Evolutionary conservation across 1,284 basidiomycete species (phyloP), one percentile per base, ranked within the genome.

Genomic region (Afroboletus lepidellus): DNA sequence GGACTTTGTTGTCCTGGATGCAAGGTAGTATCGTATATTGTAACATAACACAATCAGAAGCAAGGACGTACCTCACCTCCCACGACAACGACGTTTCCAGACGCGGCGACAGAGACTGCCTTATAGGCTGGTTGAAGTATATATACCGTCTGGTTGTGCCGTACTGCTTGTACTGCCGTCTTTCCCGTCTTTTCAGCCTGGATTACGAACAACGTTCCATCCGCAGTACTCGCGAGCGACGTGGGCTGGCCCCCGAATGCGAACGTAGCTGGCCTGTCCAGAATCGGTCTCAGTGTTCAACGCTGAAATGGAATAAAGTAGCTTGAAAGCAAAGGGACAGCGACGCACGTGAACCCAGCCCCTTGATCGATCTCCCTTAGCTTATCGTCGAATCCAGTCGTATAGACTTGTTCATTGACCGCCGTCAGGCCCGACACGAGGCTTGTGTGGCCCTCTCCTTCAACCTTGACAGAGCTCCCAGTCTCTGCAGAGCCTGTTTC

Each of bases 361-460:
- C 15, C 71, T 70, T 44, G 69, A n/a, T 77, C 76, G 41, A 90
- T 79, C 63, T 90, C 87, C 49, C 83, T 77, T 3, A 94, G 72
- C 27, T 73, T 77, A 69, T 96, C 93, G 60, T 97, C 94, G 66
- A 84, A 93, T 5, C 88, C 91, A 9, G 84, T 74, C 12, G 87
- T 87, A 64, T 80, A 87, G 1, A 89, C 74, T 47, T 73, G 78
- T n/a, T 76, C 79, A 32, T 74, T 72, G 8, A 73, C 53, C 9
- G 77, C 73, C 1, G 77, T 66, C 37, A 98, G 69, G 1, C 81
- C 86, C 0, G 87, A 78, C 23, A 98, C 80, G 43, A 89, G 74
- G 41, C 78, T 90, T 4, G 82, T 75, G 68, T 95, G 93, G 0
- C 85, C 83, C 1, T 78, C 71, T 3, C 93, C 93, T 25, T 71